Percentiles rank a stretch among this genome's conserved stretches.
These are phyloP conservation scores for Leptoxyphium fumago DNA, from an alignment of 2,329 filamentous ascomycete species.

Conservation along the genomic window DNA sequence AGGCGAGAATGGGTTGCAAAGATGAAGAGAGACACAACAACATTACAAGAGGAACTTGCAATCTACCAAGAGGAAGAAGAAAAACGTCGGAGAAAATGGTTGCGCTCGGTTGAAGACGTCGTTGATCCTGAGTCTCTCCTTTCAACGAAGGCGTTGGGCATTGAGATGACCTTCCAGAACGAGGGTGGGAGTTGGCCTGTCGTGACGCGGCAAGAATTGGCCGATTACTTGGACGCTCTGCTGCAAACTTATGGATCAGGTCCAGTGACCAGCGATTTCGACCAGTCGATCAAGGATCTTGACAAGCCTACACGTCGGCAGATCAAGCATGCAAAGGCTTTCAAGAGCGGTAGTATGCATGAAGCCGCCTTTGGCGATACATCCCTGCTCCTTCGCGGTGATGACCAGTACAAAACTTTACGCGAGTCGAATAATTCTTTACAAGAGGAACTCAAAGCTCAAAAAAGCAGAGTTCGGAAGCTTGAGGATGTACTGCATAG, in stretches of 20 bases:
- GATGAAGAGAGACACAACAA: constrained; percentile 72
- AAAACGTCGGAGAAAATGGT: constrained; percentile 77
- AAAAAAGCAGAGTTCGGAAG: constrained; percentile 82
- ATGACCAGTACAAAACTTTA: constrained; percentile 55
- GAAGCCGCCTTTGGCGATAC: constrained; percentile 80
- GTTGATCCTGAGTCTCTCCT: constrained; percentile 54
- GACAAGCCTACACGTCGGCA: constrained; percentile 74
- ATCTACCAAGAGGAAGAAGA: constrained; percentile 85
- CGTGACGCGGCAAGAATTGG: constrained; percentile 60
- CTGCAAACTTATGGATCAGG: constrained; percentile 51
- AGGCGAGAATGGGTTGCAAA: constrained; percentile 86
- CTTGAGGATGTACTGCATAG: constrained; percentile 86
- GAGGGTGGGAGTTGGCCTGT: constrained; percentile 70
- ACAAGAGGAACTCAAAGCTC: constrained; percentile 55
- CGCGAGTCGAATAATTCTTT: constrained; percentile 42
- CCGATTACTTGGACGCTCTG: constrained; percentile 55
- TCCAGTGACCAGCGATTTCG: constrained; percentile 54
- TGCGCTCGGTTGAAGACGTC: constrained; percentile 66
- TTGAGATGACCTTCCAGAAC: constrained; percentile 74
- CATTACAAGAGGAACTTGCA: constrained; percentile 83
- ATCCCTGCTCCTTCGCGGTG: constrained; percentile 70
- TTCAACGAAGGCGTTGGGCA: constrained; percentile 49
- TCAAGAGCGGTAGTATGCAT: constrained; percentile 92
- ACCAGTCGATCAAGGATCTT: constrained; percentile 63
- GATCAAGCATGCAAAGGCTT: constrained; percentile 73